Evolutionary conservation across 1,139 yeast genomes (phyloP).

Genomic region (Lodderomyces jiufengensis): DNA sequence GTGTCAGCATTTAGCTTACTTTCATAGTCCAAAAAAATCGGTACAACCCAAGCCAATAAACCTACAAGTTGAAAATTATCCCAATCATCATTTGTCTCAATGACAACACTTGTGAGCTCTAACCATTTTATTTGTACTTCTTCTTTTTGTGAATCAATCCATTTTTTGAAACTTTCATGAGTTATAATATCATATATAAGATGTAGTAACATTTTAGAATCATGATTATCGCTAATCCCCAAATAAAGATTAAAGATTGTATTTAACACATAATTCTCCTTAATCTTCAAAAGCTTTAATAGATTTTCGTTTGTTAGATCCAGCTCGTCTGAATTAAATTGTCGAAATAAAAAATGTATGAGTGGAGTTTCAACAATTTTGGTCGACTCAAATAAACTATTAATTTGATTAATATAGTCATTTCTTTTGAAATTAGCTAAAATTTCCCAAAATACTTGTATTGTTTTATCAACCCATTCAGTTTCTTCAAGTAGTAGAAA

Average conservation of each 20-base stretch:
- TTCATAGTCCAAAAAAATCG: constrained; percentile 27
- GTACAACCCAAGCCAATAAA: constrained; percentile 53
- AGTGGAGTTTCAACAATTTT: constrained; percentile 6
- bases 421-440: constrained; percentile 13
- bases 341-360: constrained; percentile 14
- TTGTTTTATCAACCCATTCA: constrained; percentile 7
- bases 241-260: constrained; percentile 6
- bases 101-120: constrained; percentile 17
- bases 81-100: constrained; percentile 54
- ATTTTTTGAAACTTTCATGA: constrained; percentile 24
- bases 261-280: constrained; percentile 5
- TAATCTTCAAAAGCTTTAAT: constrained; percentile 7
- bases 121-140: constrained; percentile 10
- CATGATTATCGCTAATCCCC: constrained; percentile 9
- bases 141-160: constrained; percentile 12
- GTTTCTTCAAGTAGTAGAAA: constrained; percentile 1
- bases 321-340: constrained; percentile 12
- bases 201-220: constrained; percentile 13
- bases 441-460: constrained; percentile 13
- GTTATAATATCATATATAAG: constrained; percentile 17
- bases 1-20: constrained; percentile 14
- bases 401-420: constrained; percentile 3
- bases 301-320: constrained; percentile 12
- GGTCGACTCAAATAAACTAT: constrained; percentile 7
- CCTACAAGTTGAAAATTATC: constrained; percentile 47